These are phyloP conservation scores for Venturiaceae sp. DNA, from an alignment of 2,329 filamentous ascomycete species.

Conservation along the genomic window DNA sequence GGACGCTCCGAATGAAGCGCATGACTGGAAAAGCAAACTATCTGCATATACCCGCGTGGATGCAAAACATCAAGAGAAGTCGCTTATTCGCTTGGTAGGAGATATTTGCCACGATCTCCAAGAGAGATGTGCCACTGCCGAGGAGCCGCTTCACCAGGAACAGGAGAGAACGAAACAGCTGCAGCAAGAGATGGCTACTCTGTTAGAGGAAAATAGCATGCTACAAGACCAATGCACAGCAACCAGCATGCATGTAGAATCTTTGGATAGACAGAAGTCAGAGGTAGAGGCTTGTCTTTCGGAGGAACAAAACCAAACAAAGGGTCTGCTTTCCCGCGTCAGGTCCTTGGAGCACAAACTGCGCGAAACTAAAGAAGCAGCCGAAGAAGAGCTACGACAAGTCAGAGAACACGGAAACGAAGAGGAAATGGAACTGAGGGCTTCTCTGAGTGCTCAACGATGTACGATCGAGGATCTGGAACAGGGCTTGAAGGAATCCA, in stretches of 20 bases:
- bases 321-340: neutral
- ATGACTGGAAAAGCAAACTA: neutral
- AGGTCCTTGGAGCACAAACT: neutral
- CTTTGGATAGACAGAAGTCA: neutral
- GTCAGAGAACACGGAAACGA: neutral
- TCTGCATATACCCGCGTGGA: conserved; percentile 18
- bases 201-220: neutral
- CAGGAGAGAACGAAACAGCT: conserved; percentile 24
- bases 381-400: neutral
- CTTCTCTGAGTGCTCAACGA: neutral
- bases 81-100: conserved; percentile 38
- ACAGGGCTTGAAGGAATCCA: neutral
- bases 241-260: neutral
- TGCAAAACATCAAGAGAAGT: conserved; percentile 34
- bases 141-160: conserved; percentile 42
- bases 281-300: neutral
- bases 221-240: neutral
- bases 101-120: conserved; percentile 48
- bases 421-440: neutral
- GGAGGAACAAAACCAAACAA: neutral
- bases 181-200: neutral
- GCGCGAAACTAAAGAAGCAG: neutral
- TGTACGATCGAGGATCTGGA: neutral
- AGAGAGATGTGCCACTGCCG: conserved; percentile 42
- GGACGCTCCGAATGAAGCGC: neutral